Evolutionary conservation across 192 early-diverging fungal genomes (phyloP).

Genomic region (Ambispora gerdemannii): DNA sequence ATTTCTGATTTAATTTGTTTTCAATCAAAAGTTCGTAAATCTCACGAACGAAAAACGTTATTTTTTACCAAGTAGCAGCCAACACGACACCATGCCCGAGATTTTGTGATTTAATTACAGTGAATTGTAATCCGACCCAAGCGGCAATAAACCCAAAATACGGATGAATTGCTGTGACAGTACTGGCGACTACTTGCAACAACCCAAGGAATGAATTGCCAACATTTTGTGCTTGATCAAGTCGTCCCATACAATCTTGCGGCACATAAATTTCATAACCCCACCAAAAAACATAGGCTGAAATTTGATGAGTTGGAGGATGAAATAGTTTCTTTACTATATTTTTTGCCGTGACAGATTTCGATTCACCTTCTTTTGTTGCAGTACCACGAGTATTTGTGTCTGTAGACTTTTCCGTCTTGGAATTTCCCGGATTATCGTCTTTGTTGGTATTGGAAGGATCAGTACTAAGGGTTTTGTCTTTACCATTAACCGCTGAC

Average conservation of each 20-base stretch:
- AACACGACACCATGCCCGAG: slow-evolving; percentile 40
- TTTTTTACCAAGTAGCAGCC: slow-evolving; percentile 42
- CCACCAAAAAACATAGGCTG: slow-evolving; percentile 42
- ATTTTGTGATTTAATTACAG: slow-evolving; percentile 40
- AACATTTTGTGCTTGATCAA: slow-evolving; percentile 39
- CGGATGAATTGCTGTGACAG: slow-evolving; percentile 31
- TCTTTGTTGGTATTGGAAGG: no score
- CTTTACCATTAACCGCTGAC: neutral
- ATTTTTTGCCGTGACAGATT: neutral
- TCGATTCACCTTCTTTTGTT: neutral
- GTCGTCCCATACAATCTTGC: slow-evolving; percentile 34
- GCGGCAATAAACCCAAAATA: slow-evolving; percentile 41
- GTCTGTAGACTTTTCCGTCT: no score
- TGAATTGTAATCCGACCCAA: slow-evolving; percentile 44
- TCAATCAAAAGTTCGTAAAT: neutral
- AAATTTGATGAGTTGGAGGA: slow-evolving; percentile 30
- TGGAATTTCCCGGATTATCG: no score
- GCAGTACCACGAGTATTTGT: neutral
- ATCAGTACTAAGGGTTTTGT: no score
- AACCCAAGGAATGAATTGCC: slow-evolving; percentile 36
- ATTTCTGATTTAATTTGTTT: neutral
- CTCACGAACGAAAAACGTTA: neutral
- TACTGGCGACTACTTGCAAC: slow-evolving; percentile 26
- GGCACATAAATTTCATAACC: slow-evolving; percentile 44
- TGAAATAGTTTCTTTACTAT: neutral